Conservation (phyloP, 495 filamentous ascomycete genomes). For the Penicillium steckii region DNA sequence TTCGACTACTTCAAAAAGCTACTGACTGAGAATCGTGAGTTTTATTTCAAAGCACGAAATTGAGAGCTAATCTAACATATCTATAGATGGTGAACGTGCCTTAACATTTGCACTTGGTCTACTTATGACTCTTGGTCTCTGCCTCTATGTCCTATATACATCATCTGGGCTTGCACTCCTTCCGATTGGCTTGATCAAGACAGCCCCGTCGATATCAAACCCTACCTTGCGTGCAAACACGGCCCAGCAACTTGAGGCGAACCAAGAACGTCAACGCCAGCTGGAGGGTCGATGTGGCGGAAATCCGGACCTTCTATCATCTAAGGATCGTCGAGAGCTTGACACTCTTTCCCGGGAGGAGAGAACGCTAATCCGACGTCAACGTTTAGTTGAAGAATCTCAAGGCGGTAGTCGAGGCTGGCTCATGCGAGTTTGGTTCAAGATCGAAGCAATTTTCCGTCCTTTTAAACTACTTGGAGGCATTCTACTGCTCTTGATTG, state of each 20-base stretch:
- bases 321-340: conserved; percentile 84
- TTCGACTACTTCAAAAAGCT: conserved; percentile 90
- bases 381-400: conserved; percentile 80
- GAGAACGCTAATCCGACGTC: conserved; percentile 83
- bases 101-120: conserved; percentile 85
- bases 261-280: conserved; percentile 87
- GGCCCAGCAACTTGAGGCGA: conserved; percentile 73
- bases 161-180: conserved; percentile 85
- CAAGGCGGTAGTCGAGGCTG: conserved; percentile 68
- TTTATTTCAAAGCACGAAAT: not conserved
- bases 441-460: conserved; percentile 71
- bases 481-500: conserved; percentile 67
- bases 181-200: conserved; percentile 87
- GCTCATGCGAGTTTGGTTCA: conserved; percentile 71
- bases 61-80: conserved; percentile 3
- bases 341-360: conserved; percentile 87
- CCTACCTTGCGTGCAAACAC: conserved; percentile 74
- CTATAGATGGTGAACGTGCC: conserved; percentile 79
- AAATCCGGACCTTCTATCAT: conserved; percentile 66
- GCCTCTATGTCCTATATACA: conserved; percentile 86
- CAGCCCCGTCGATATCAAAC: conserved; percentile 75
- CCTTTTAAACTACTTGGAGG: conserved; percentile 87
- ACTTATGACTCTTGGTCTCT: conserved; percentile 78
- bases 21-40: conserved; percentile 75
- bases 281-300: conserved; percentile 83